Conservation (phyloP, 352 stramenopile genomes). For the Plasmopara viticola region DNA sequence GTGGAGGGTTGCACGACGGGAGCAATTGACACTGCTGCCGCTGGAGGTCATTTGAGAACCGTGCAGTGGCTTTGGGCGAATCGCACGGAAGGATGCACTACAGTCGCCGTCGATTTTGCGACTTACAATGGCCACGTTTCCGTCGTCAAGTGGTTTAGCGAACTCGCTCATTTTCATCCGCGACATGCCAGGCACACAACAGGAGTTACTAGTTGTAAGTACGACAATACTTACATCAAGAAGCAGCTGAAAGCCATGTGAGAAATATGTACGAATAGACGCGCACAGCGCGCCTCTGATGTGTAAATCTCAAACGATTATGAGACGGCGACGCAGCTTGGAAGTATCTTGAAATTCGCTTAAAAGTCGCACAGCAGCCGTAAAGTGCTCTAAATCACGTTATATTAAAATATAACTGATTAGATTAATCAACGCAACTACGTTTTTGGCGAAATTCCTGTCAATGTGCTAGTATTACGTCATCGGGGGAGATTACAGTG, state of each 20-base stretch:
- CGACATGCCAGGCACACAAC: slow-evolving; percentile 10
- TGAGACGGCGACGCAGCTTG: no score
- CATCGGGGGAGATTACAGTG: no score
- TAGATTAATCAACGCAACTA: no score
- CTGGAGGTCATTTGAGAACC: slow-evolving; percentile 41
- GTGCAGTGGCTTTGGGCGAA: slow-evolving; percentile 51
- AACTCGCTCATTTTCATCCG: slow-evolving; percentile 27
- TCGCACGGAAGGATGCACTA: slow-evolving; percentile 55
- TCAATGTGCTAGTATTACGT: no score
- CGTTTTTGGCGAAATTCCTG: no score
- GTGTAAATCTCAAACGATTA: no score
- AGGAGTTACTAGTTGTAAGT: neutral
- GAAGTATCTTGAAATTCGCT: no score
- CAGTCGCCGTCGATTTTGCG: slow-evolving; percentile 58
- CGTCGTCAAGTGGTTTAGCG: slow-evolving; percentile 48
- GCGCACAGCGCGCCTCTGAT: no score
- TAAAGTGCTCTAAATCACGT: no score
- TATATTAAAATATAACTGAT: no score
- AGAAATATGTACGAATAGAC: no score
- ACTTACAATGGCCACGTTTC: slow-evolving; percentile 62
- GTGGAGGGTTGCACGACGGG: slow-evolving; percentile 49
- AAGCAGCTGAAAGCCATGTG: slow-evolving; percentile 8
- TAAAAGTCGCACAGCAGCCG: no score
- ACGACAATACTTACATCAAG: slow-evolving; percentile 17
- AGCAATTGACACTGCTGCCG: slow-evolving; percentile 57